Conservation (phyloP, 2,329 filamentous ascomycete genomes). For the Chaetomiaceae sp. region DNA sequence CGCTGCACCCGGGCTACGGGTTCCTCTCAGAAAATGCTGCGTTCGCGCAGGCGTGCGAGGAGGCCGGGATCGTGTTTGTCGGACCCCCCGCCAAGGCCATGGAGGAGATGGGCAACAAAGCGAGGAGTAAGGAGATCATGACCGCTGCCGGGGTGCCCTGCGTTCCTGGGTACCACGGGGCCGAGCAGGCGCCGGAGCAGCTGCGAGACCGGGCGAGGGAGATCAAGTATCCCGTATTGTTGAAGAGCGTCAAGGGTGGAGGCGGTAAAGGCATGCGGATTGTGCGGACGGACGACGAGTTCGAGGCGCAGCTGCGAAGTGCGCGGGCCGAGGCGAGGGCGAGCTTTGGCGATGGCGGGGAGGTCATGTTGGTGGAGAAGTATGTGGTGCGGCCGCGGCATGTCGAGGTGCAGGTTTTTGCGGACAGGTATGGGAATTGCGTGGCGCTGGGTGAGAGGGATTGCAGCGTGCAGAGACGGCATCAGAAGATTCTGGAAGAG, state of each 20-base stretch:
- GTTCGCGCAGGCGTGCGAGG: slow-evolving; percentile 83
- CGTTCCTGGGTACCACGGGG: slow-evolving; percentile 91
- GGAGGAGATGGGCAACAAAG: slow-evolving; percentile 90
- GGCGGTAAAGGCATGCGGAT: slow-evolving; percentile 84
- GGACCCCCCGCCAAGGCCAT: slow-evolving; percentile 81
- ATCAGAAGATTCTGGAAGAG: slow-evolving; percentile 90
- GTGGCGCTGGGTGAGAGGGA: slow-evolving; percentile 85
- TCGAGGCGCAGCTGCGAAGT: slow-evolving; percentile 63
- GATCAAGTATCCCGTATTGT: slow-evolving; percentile 63
- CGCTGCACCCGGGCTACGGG: slow-evolving; percentile 93
- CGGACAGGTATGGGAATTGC: slow-evolving; percentile 72
- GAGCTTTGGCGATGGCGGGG: slow-evolving; percentile 74
- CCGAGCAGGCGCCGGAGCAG: slow-evolving; percentile 65
- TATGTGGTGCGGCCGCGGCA: slow-evolving; percentile 77
- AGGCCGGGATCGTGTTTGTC: slow-evolving; percentile 90
- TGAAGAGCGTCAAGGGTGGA: slow-evolving; percentile 77
- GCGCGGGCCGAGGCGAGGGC: slow-evolving; percentile 72
- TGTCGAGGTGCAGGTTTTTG: slow-evolving; percentile 88
- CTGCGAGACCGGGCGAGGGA: slow-evolving; percentile 66
- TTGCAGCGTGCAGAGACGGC: slow-evolving; percentile 79
- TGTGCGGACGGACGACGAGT: slow-evolving; percentile 64
- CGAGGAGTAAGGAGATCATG: slow-evolving; percentile 94
- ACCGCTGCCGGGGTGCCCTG: slow-evolving; percentile 89
- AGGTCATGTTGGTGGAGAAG: slow-evolving; percentile 79
- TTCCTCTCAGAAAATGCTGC: slow-evolving; percentile 91